Evolutionary conservation across 129 eudicot genomes (phyloP).

Genomic region (Flaveria trinervia): DNA sequence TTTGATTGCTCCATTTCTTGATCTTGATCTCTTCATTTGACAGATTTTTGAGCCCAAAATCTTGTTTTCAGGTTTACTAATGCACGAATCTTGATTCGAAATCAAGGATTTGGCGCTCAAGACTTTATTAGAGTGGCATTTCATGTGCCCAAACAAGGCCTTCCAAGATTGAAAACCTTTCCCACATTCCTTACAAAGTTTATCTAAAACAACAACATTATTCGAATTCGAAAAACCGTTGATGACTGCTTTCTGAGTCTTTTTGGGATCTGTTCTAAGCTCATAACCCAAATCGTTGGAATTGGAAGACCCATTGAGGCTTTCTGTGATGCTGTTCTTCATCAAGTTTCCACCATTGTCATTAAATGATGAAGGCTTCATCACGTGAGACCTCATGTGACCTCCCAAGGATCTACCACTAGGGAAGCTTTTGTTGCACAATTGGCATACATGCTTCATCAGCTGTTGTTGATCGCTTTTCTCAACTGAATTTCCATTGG

Average conservation of each 20-base stretch:
- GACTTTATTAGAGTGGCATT: slow-evolving; percentile 69
- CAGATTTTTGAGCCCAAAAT: slow-evolving; percentile 21
- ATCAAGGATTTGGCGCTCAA: slow-evolving; percentile 23
- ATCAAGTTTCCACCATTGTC: slow-evolving; percentile 23
- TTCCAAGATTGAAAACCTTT: slow-evolving; percentile 75
- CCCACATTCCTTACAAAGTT: slow-evolving; percentile 70
- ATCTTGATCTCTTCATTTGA: slow-evolving; percentile 44
- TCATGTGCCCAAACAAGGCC: slow-evolving; percentile 89
- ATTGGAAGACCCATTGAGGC: slow-evolving; percentile 17
- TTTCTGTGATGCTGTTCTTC: no score
- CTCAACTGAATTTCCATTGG: slow-evolving; percentile 33
- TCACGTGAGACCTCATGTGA: slow-evolving; percentile 98
- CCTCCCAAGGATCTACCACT: slow-evolving; percentile 98
- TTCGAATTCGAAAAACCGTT: slow-evolving; percentile 24
- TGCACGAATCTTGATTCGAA: slow-evolving; percentile 45
- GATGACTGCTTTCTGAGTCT: slow-evolving; percentile 38
- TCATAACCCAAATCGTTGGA: slow-evolving; percentile 37
- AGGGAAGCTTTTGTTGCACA: slow-evolving; percentile 73
- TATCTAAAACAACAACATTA: slow-evolving; percentile 45
- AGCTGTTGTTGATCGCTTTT: slow-evolving; percentile 54
- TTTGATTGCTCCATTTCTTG: slow-evolving; percentile 41
- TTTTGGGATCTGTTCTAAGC: slow-evolving; percentile 61
- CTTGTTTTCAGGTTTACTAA: slow-evolving; percentile 34
- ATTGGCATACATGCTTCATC: slow-evolving; percentile 63
- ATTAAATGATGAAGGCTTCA: slow-evolving; percentile 40